Percentiles rank a stretch among this genome's conserved stretches.
Conservation (phyloP, 805 yeast species). For the Lachancea nothofagi region DNA sequence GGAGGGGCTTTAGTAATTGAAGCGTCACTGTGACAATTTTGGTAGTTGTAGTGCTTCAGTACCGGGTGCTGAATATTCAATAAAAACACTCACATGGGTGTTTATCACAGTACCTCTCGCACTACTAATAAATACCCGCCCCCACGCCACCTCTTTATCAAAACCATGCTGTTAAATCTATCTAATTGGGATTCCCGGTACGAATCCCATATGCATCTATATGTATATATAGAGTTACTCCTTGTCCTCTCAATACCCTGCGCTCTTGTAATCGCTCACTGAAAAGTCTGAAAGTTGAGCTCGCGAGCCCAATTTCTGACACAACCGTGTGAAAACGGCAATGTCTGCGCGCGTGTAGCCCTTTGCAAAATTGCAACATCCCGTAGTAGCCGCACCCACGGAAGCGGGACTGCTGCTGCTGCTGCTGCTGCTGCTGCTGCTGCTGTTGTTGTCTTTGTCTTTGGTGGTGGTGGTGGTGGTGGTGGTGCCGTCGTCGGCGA, state of each 20-base stretch:
- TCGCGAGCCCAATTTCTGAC: conserved; percentile 18
- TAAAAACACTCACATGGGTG: too few species aligned
- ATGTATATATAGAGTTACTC: too few species aligned
- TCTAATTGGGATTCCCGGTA: too few species aligned
- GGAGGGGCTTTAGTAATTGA: too few species aligned
- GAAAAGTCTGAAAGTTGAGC: conserved; percentile 13
- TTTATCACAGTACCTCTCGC: too few species aligned
- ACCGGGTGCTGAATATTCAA: too few species aligned
- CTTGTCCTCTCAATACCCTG: conserved; percentile 6
- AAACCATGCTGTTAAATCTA: too few species aligned
- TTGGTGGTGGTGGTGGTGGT: conserved; percentile 1
- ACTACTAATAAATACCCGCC: too few species aligned
- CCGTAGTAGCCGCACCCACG: conserved; percentile 3
- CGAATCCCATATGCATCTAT: too few species aligned
- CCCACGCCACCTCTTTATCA: too few species aligned
- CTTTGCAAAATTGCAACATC: conserved; percentile 50
- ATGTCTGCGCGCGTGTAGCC: conserved; percentile 65
- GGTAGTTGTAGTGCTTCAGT: too few species aligned
- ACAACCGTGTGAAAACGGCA: conserved; percentile 34
- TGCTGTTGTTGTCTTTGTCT: conserved; percentile 1
- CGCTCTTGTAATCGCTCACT: conserved; percentile 13
- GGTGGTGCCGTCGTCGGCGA: conserved; percentile 2
- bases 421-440: neutral
- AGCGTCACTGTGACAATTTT: too few species aligned
- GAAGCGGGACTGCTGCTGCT: neutral